Base-by-base conservation (phyloP, 768 basidiomycete genomes). In the Auriscalpium orientale region DNA sequence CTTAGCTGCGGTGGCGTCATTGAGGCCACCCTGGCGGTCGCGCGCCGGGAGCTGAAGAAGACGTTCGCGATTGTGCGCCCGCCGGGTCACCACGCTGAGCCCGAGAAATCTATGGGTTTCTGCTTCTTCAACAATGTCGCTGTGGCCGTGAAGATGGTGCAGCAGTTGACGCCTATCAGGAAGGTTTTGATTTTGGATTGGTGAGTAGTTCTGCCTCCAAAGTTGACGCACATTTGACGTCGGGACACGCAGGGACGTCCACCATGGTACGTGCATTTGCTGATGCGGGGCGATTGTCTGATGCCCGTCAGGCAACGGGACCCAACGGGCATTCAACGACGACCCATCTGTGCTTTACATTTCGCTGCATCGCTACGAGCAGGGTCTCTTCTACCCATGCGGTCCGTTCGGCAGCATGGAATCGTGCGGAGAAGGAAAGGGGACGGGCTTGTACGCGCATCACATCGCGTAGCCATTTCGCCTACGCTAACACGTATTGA, bases 111-210 rank as follows among this genome's bases (percentile, higher is more conserved):
- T 60, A 98, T 98, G 95, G 97, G 97, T 1, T 99, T 99, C 70
- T 98, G 97, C 71, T 97, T 99, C 75, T 97, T 94, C 75, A 99
- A 99, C 70, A 99, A 99, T 66, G 94, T 95, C 36, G 88, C 97
- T 0, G 89, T 99, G 15, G 95, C 95, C 1, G 81, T 91, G 18
- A 82, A 83, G 64, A 89, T 93, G 22, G 83, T 89, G 18, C 86
- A 91, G 67, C 73, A 87, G 59, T 63, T 76, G 54, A 87, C 89
- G 2, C 66, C 78, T 7, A 72, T 91, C 57, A 89, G 86, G 69
- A 89, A 80, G 66, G 85, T 98, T 13, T 66, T 99, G 59, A 98
- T 99, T 62, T 72, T 99, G 34, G 97, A 99, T 67, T 99, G 97
- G 95, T 97, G 66, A 61, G 87, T 73, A 28, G 28, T 44, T 33